Evolutionary conservation across 2,329 filamentous ascomycete species (phyloP), one percentile per base, ranked within the genome.

Genomic region (Pezicula neosporulosa): DNA sequence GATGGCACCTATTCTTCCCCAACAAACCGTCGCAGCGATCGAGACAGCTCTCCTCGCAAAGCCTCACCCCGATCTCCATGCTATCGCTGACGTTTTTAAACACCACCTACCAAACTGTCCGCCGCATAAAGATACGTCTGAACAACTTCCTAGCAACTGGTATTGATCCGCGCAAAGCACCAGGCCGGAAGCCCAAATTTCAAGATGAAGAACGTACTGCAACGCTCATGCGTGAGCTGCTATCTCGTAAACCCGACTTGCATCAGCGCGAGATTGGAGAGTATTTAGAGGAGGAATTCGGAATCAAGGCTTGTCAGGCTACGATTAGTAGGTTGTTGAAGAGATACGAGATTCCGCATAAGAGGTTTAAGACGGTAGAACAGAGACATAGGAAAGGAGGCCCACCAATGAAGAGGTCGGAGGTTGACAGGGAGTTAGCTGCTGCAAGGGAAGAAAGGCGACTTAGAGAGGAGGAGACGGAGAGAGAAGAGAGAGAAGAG

Each of bases 301-400:
- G 48, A 1, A 35, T 53, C 18, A 38, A 42, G 33, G 39, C 51
- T 16, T 44, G 49, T 7, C 47, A 47, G 19, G 48, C 47, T 24
- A 55, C 47, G n/a, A 33, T 57, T 21, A 52, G 49, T 36, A 52
- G 43, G 42, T 44, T 57, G 28, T 49, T 55, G 45, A 59, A 55
- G 45, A 49, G 39, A 9, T 51, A 49, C 36, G 49, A 47, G 2
- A 57, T 59, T 28, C 54, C 52, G 28, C 51, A 54, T 52, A 59
- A 57, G 44, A 36, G 43, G 12, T 53, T 39, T 35, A 57, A 55
- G 44, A 47, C 41, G 50, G 21, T 49, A 4, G 35, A 37, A 9
- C 35, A 37, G 7, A 37, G 9, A 16, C 49, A 46, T 27, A 48
- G 50, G 47, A 54, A 42, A 39, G 41, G 53, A n/a, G 51, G 50